phyloP scores from a whole-genome alignment of 768 basidiomycete genomes.

The Tylopilus balloui region DNA sequence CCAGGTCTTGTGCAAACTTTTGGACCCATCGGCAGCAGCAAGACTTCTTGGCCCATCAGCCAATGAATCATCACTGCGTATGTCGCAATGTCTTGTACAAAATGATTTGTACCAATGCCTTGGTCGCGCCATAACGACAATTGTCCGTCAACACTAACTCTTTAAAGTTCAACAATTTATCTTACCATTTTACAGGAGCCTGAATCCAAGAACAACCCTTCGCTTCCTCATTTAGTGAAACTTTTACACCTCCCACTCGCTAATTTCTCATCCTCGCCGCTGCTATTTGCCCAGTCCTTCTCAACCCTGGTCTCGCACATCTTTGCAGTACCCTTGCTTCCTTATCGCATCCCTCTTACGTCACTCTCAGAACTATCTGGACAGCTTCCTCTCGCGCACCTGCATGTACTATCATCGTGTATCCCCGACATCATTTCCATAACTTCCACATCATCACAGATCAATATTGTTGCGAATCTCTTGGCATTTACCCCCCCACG shows the following conservation, averaged over 20 bases:
- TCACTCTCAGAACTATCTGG: constrained; percentile 63
- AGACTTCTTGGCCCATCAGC: constrained; percentile 29
- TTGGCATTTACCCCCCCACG: constrained; percentile 59
- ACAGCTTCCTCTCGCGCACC: constrained; percentile 51
- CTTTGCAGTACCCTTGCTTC: constrained; percentile 71
- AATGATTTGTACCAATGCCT: constrained; percentile 41
- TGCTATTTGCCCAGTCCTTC: constrained; percentile 30
- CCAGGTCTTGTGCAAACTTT: constrained; percentile 44
- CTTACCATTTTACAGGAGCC: constrained; percentile 46
- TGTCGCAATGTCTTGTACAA: constrained; percentile 44
- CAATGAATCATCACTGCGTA: constrained; percentile 26
- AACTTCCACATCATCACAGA: constrained; percentile 29
- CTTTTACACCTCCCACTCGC: constrained; percentile 24
- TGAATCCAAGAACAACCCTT: constrained; percentile 45
- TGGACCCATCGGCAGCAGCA: constrained; percentile 26
- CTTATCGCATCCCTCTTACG: constrained; percentile 62
- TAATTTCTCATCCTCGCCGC: constrained; percentile 31
- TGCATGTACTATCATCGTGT: constrained; percentile 32
- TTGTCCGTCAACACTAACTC: constrained; percentile 41
- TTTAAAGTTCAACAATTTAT: not conserved
- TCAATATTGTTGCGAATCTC: constrained; percentile 73
- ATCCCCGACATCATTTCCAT: constrained; percentile 29
- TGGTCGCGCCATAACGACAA: constrained; percentile 22
- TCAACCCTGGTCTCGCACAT: constrained; percentile 47
- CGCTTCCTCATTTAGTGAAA: constrained; percentile 28